Base-by-base conservation (phyloP, 2,329 filamentous ascomycete species). In the Colletotrichum sp. region DNA sequence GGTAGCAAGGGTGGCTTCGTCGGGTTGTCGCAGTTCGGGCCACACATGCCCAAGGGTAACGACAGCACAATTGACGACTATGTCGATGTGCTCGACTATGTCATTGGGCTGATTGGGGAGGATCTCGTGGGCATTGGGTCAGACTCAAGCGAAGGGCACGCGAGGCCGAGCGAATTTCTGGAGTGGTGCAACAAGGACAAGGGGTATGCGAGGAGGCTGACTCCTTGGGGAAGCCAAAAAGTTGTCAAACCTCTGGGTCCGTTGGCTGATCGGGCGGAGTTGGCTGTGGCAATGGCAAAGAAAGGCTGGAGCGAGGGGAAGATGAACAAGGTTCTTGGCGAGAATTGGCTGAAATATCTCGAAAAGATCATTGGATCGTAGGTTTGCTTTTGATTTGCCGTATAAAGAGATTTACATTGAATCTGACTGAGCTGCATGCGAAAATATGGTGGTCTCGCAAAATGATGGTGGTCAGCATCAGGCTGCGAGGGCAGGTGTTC, bases 51-150 rank as follows among this genome's bases (percentile, higher is more conserved):
- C 52, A 83, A 83, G 66, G 84, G 83, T 5, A 86, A 86, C 76
- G 84, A 86, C 66, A 85, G 82, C 79, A 86, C 83, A 1, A 81
- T 86, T n/a, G 84, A 86, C 55, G 84, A 86, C 78, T 86, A 86
- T 68, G 84, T 86, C 21, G 82, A 82, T n/a, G 83, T 83, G 2
- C 76, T 86, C 8, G 85, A 85, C 76, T 85, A 85, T 66, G 83
- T 85, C 3, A 84, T 85, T 13, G 79, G 80, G 1, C 74, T 86
- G 18, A 79, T 85, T 16, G 84, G 84, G 3, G 83, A 85, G 74
- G 82, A 85, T 55, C 78, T 85, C 2, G 84, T 85, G 0, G 84
- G 83, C 6, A 80, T 86, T 36, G 85, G 84, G 5, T 85, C 84
- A 3, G 84, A 85, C 71, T 82, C 83, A 8, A 85, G 83, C 62